These are phyloP conservation scores for Ceratobasidium sp. DNA, from an alignment of 1,284 basidiomycete species.

Conservation along the genomic window DNA sequence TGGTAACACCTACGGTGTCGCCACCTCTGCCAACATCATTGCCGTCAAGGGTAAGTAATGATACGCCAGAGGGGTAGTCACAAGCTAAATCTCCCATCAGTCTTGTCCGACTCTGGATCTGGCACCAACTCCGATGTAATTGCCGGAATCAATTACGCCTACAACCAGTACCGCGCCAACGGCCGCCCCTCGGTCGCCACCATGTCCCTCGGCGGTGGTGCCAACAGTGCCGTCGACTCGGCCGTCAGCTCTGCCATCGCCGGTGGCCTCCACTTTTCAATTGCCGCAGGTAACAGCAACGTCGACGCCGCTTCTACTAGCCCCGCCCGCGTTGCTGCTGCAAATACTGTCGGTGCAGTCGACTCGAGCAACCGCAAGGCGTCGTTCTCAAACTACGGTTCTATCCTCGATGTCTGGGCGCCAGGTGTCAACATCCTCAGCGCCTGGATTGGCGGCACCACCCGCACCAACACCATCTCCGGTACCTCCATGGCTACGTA, in stretches of 20 bases:
- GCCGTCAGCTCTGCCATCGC: conserved; percentile 70
- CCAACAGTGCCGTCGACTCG: conserved; percentile 46
- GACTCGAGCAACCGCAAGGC: conserved; percentile 86
- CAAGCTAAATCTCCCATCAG: conserved; percentile 55
- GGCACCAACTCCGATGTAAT: conserved; percentile 97
- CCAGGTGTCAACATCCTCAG: conserved; percentile 81
- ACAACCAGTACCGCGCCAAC: conserved; percentile 61
- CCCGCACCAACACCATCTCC: conserved; percentile 76
- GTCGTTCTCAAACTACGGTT: conserved; percentile 86
- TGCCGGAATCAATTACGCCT: conserved; percentile 86
- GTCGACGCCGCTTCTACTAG: conserved; percentile 59
- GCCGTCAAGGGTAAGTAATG: conserved; percentile 30
- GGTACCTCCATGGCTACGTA: conserved; percentile 76
- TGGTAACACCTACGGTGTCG: conserved; percentile 35
- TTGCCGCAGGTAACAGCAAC: conserved; percentile 86
- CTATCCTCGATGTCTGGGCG: conserved; percentile 52
- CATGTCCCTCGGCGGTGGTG: conserved; percentile 46
- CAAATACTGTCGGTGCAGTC: conserved; percentile 89
- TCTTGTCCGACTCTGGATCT: conserved; percentile 91
- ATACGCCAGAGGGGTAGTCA: background rate
- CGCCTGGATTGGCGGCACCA: conserved; percentile 74
- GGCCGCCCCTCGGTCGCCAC: conserved; percentile 45
- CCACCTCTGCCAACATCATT: conserved; percentile 37
- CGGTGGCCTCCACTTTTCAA: conserved; percentile 91
- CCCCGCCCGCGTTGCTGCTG: conserved; percentile 74